Percentiles rank a stretch among this genome's conserved stretches.
phyloP scores from a whole-genome alignment of 768 basidiomycete species.

The Paxillus ammoniavirescens region DNA sequence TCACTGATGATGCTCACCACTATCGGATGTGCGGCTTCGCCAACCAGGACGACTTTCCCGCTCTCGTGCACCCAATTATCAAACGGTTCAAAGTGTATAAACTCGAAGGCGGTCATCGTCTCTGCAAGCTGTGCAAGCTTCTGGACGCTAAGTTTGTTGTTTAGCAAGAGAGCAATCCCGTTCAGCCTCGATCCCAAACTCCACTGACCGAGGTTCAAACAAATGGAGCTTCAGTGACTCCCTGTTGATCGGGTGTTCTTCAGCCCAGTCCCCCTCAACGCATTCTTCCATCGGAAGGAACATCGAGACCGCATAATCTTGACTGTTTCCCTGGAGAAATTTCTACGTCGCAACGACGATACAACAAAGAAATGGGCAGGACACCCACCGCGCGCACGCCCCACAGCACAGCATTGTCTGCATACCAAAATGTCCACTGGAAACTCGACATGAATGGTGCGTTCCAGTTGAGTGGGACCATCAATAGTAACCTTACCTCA shows the following conservation, averaged over 20 bases:
- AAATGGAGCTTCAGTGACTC: constrained; percentile 11
- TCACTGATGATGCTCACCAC: constrained; percentile 31
- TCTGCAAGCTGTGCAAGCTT: constrained; percentile 18
- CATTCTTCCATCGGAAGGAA: not conserved
- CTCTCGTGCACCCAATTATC: constrained; percentile 52
- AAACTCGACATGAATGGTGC: not conserved
- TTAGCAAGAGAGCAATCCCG: not conserved
- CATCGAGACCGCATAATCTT: constrained; percentile 18
- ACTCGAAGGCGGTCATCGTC: constrained; percentile 25
- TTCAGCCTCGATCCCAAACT: not conserved
- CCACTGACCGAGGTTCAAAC: constrained; percentile 23
- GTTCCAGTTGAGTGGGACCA: not conserved
- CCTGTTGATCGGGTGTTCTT: constrained; percentile 10
- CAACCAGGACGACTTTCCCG: constrained; percentile 50
- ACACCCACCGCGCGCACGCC: constrained; percentile 19
- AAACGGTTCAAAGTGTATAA: constrained; percentile 32
- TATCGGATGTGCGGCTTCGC: constrained; percentile 59
- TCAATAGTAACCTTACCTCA: constrained; percentile 7
- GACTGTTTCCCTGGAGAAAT: constrained; percentile 11
- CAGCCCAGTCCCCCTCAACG: not conserved
- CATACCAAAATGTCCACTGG: constrained; percentile 24
- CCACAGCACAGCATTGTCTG: constrained; percentile 16
- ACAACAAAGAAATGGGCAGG: not conserved
- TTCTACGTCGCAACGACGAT: not conserved
- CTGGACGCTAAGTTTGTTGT: constrained; percentile 8